Base-by-base conservation (phyloP, 2,329 filamentous ascomycete species). In the Talaromyces verruculosus region DNA sequence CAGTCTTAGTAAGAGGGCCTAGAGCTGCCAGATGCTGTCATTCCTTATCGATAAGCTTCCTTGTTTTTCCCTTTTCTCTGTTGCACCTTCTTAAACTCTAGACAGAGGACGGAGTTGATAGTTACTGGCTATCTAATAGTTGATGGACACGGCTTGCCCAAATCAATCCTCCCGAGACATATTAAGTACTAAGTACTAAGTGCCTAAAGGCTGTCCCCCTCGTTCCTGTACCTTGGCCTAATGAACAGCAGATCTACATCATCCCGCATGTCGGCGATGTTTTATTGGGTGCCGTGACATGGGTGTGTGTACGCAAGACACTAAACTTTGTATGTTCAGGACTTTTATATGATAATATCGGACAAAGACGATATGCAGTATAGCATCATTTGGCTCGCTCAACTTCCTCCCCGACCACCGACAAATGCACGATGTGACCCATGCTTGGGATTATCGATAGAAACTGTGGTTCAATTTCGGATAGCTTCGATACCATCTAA, bases 21-120 rank as follows among this genome's bases (percentile, higher is more conserved):
- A 37, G 28, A 57, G 30, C 33, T 58, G 25, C 3, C 25, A 25
- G 25, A 25, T 25, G 25, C 25, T 25, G 53, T 39, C 53, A 39
- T 41, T 39, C 5, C 55, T 58, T 58, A 58, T 58, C 55, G 55
- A 58, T 58, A 58, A 39, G 55, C 55, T 58, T 58, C 55, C 55
- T n/a, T 58, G 55, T 55, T 41, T 58, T n/a, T 30, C 19, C 17
- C 15, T 51, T 11, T 53, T n/a, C 19, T 19, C 30, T 45, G n/a
- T 2, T 47, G 45, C 45, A 47, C 39, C 33, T 33, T 33, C 33
- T 10, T n/a, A n/a, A n/a, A 33, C 28, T 30, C 28, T 30, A 6
- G 28, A 30, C 28, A 30, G 28, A 30, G 28, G 28, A 30, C 28
- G 28, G 28, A 30, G 28, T 30, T 30, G 28, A 30, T 7, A 30